A percentile compares a stretch with the other conserved stretches of the same genome.
Evolutionary conservation across 148 eudicot species (phyloP).

Genomic region (Euryodendron excelsum): DNA sequence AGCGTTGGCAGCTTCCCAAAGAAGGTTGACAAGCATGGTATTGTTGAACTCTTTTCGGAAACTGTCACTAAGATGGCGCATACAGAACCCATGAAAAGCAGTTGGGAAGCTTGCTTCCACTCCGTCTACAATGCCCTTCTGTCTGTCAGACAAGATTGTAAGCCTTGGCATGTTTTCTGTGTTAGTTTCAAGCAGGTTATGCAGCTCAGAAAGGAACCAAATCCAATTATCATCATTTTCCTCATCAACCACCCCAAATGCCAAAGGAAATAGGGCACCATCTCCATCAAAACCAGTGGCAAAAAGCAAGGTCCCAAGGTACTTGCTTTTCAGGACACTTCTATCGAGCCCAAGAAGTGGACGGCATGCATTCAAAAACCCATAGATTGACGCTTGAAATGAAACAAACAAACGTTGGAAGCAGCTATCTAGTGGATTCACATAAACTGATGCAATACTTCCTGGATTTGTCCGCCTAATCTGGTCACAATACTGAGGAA

Average conservation of each 20-base stretch:
- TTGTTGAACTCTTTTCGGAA: conserved; percentile 63
- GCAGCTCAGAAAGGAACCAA: conserved; percentile 78
- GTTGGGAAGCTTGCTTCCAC: conserved; percentile 61
- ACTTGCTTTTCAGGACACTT: conserved; percentile 54
- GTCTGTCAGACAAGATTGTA: conserved; percentile 60
- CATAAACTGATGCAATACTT: conserved; percentile 63
- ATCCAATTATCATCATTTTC: conserved; percentile 74
- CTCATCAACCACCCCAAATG: conserved; percentile 71
- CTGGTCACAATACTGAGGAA: conserved; percentile 61
- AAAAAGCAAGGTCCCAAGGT: conserved; percentile 56
- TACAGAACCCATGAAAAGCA: conserved; percentile 67
- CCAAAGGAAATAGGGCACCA: conserved; percentile 60
- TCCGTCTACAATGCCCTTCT: conserved; percentile 51
- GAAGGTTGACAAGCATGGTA: conserved; percentile 44
- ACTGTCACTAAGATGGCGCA: conserved; percentile 58
- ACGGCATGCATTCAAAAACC: conserved; percentile 64
- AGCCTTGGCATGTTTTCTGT: conserved; percentile 69
- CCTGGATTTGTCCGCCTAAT: conserved; percentile 61
- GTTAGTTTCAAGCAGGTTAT: conserved; percentile 55
- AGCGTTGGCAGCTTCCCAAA: conserved; percentile 62
- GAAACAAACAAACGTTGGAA: conserved; percentile 65
- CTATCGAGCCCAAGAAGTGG: conserved; percentile 68
- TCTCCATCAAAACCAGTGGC: conserved; percentile 73
- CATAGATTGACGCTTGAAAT: conserved; percentile 62
- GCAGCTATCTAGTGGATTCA: conserved; percentile 43